These are phyloP conservation scores for Cotoneaster glaucophyllus DNA, from an alignment of 306 rosid species.

Conservation along the genomic window DNA sequence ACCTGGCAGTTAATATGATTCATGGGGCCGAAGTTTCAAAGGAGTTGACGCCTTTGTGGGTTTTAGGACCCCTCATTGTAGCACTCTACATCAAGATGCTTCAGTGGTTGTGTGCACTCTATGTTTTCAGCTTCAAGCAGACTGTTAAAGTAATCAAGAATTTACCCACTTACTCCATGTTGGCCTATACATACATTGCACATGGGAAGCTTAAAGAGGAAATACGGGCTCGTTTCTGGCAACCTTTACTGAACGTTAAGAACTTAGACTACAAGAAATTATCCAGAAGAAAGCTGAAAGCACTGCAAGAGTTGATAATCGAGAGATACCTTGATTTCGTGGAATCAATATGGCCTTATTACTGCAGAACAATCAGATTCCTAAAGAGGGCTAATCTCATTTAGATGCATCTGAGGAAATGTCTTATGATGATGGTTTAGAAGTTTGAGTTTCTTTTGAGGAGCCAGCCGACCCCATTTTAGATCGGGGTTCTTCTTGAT, in stretches of 20 bases:
- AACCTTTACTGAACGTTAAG: slow-evolving; percentile 48
- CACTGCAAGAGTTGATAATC: slow-evolving; percentile 36
- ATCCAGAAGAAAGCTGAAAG: slow-evolving; percentile 47
- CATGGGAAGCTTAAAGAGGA: slow-evolving; percentile 63
- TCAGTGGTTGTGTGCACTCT: slow-evolving; percentile 49
- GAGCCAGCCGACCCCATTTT: slow-evolving; percentile 53
- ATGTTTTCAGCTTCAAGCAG: slow-evolving; percentile 71
- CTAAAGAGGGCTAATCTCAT: slow-evolving; percentile 75
- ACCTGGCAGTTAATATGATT: slow-evolving; percentile 49
- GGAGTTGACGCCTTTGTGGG: slow-evolving; percentile 85
- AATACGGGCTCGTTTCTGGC: slow-evolving; percentile 31
- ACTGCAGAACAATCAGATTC: slow-evolving; percentile 71
- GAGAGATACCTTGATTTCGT: slow-evolving; percentile 68
- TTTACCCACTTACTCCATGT: slow-evolving; percentile 49
- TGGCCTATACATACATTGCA: slow-evolving; percentile 38
- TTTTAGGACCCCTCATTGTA: slow-evolving; percentile 56
- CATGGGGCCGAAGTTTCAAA: slow-evolving; percentile 73
- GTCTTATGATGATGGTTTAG: slow-evolving; percentile 17
- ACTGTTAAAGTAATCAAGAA: slow-evolving; percentile 42
- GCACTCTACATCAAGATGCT: slow-evolving; percentile 62
- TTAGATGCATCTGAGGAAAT: slow-evolving; percentile 24
- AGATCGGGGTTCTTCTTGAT: slow-evolving; percentile 38
- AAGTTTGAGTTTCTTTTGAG: slow-evolving; percentile 22
- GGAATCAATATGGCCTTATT: slow-evolving; percentile 83
- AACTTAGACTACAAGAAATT: slow-evolving; percentile 51